Conservation (phyloP, 371 early-diverging fungal species). For the Zopfochytrium polystomum region DNA sequence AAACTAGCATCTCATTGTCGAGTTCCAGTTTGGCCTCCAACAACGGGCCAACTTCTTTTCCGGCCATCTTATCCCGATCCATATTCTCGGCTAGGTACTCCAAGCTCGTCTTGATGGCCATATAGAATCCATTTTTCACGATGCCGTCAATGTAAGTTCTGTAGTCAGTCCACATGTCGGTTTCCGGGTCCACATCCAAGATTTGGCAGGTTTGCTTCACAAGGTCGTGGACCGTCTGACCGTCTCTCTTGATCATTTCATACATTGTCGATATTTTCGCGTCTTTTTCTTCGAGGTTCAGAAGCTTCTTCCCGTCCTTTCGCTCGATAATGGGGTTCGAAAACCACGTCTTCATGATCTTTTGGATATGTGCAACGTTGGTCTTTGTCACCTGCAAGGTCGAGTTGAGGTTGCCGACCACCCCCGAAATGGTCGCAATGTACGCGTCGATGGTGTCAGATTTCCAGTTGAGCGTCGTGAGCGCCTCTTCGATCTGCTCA, state of each 20-base stretch:
- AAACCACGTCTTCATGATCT: constrained; percentile 57
- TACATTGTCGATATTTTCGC: constrained; percentile 46
- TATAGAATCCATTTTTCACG: constrained; percentile 50
- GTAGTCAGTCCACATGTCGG: constrained; percentile 49
- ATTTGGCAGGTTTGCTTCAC: constrained; percentile 47
- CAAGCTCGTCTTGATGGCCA: constrained; percentile 46
- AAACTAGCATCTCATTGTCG: constrained; percentile 46
- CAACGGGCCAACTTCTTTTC: constrained; percentile 48
- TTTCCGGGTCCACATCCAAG: constrained; percentile 38
- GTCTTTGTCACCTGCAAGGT: constrained; percentile 52
- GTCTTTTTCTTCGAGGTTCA: constrained; percentile 58
- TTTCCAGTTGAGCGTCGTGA: constrained; percentile 50
- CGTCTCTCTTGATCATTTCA: constrained; percentile 53
- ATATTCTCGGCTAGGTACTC: constrained; percentile 54
- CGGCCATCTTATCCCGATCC: constrained; percentile 42
- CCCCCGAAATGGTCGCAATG: constrained; percentile 39
- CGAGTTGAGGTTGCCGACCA: constrained; percentile 49
- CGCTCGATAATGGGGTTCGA: constrained; percentile 55
- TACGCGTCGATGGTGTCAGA: constrained; percentile 44
- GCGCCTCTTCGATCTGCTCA: constrained; percentile 43
- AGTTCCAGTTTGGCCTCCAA: constrained; percentile 60
- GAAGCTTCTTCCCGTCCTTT: constrained; percentile 57
- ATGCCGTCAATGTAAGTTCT: constrained; percentile 48
- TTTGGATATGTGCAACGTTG: constrained; percentile 53
- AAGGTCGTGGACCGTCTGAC: constrained; percentile 41